These are phyloP conservation scores for Candida broadrunensis DNA, from an alignment of 805 yeast genomes.

Conservation along the genomic window DNA sequence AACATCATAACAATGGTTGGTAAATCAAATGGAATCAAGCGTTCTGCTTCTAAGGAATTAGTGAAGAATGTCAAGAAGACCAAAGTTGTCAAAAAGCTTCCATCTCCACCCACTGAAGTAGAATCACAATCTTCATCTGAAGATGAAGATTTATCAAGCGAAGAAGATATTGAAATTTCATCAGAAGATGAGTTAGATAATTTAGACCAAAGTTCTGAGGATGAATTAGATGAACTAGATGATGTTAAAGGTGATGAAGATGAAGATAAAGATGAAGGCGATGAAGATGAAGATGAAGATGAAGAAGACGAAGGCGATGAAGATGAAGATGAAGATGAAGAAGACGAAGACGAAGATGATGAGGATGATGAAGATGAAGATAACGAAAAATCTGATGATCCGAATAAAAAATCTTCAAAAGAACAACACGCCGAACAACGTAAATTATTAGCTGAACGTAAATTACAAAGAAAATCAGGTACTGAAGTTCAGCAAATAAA, in stretches of 20 bases:
- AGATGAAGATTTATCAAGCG: slow-evolving; percentile 9
- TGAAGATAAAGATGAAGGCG: slow-evolving; percentile 24
- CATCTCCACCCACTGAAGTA: slow-evolving; percentile 13
- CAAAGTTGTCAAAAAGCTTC: slow-evolving; percentile 28
- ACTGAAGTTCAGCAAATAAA: slow-evolving; percentile 80
- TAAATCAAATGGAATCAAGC: slow-evolving; percentile 28
- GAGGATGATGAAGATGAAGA: slow-evolving; percentile 21
- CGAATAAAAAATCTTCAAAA: slow-evolving; percentile 50
- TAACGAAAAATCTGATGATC: slow-evolving; percentile 25
- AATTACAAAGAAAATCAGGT: slow-evolving; percentile 85
- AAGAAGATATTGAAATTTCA: slow-evolving; percentile 10
- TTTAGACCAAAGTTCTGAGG: slow-evolving; percentile 2
- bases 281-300: slow-evolving; percentile 23
- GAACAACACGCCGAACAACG: slow-evolving; percentile 84
- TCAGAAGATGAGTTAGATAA: slow-evolving; percentile 4
- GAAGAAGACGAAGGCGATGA: slow-evolving; percentile 13
- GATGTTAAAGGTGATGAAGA: slow-evolving; percentile 19
- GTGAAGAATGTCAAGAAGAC: slow-evolving; percentile 16
- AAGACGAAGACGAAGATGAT: slow-evolving; percentile 18
- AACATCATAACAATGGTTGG: slow-evolving; percentile 18
- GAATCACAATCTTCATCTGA: slow-evolving; percentile 11
- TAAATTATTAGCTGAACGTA: slow-evolving; percentile 74
- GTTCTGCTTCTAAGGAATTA: slow-evolving; percentile 17
- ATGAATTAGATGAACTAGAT: slow-evolving; percentile 25
- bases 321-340: slow-evolving; percentile 17